phyloP scores from a whole-genome alignment of 495 filamentous ascomycete species.

The Amniculicola lignicola region DNA sequence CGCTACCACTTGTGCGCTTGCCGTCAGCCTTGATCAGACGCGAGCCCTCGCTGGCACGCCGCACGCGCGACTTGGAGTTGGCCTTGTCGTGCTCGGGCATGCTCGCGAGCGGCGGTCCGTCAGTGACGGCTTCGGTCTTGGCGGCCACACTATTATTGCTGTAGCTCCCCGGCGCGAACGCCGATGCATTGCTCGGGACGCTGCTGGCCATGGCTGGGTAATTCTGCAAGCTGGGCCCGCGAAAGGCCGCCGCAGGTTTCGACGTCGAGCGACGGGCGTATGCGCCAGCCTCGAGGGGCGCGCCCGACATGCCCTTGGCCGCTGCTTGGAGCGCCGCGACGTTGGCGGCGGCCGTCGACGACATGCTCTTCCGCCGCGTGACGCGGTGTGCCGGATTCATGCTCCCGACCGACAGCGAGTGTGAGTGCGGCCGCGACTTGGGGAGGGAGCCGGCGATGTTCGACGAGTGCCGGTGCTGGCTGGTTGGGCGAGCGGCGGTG shows the following conservation, averaged over 20 bases:
- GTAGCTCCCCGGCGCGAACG: slow-evolving; percentile 33
- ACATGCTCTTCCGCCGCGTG: slow-evolving; percentile 88
- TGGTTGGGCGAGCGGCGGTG: slow-evolving; percentile 38
- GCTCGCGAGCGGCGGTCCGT: slow-evolving; percentile 43
- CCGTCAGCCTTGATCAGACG: slow-evolving; percentile 70
- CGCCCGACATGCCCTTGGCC: slow-evolving; percentile 47
- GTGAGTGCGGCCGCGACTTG: slow-evolving; percentile 71
- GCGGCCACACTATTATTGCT: slow-evolving; percentile 19
- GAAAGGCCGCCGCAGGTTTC: slow-evolving; percentile 32
- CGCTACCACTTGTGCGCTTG: slow-evolving; percentile 69
- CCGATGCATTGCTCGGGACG: slow-evolving; percentile 38
- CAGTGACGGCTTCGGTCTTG: slow-evolving; percentile 46
- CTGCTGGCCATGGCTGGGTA: slow-evolving; percentile 40
- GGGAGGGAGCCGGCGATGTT: slow-evolving; percentile 39
- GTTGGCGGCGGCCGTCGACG: slow-evolving; percentile 70
- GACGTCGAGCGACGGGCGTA: slow-evolving; percentile 40
- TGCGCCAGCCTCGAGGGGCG: slow-evolving; percentile 49
- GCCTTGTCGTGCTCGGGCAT: slow-evolving; percentile 39
- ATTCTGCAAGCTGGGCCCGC: slow-evolving; percentile 27
- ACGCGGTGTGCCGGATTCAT: slow-evolving; percentile 80
- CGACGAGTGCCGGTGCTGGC: slow-evolving; percentile 44
- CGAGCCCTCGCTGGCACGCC: slow-evolving; percentile 84
- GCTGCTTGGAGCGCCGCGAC: slow-evolving; percentile 73
- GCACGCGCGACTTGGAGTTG: slow-evolving; percentile 63
- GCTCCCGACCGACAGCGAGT: slow-evolving; percentile 75